Evolutionary conservation across 768 basidiomycete species (phyloP), one percentile per base, ranked within the genome.

Genomic region (Leccinellum albellum): DNA sequence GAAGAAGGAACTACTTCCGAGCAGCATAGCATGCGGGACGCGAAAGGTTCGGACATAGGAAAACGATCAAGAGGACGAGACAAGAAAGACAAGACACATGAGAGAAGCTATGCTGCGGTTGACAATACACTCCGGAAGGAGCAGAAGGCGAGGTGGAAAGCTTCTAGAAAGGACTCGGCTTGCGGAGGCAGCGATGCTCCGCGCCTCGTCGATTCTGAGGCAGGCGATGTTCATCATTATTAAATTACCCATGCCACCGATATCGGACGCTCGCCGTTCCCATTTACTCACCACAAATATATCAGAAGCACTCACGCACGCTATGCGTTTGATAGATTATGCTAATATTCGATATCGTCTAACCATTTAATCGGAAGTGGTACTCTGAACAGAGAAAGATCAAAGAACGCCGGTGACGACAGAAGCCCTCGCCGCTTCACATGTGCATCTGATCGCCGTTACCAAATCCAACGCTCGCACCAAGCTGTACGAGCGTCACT

Each of bases 41-140:
- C 65, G 3, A 73, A 69, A 52, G 80, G 82, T 23, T 68, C 86
- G 55, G 84, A 88, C 61, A 82, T 86, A 44, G 85, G 85, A 4
- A 89, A 87, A 65, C 66, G 71, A 51, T 64, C 66, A 13, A 70
- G 61, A 45, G 59, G 70, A 45, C 73, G 65, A 24, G 57, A 62
- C 47, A 58, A 33, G 56, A 62, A 69, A 64, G 60, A 61, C 53
- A 70, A 61, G 50, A 12, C 29, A 21, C 59, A 61, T 17, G 54
- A 61, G 13, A 72, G 60, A 37, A 66, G 67, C 59, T 69, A 58
- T 58, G 68, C 59, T 64, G 73, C 54, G 52, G 64, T 63, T 52
- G 70, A 50, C 10, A 69, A 74, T n/a, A 71, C 70, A 12, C 56
- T 83, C 46, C 76, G 78, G 61, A 72, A 70, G 51, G 66, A 68